Evolutionary conservation across 2,329 filamentous ascomycete genomes (phyloP).

Genomic region (Lasiodiplodia hormozganensis): DNA sequence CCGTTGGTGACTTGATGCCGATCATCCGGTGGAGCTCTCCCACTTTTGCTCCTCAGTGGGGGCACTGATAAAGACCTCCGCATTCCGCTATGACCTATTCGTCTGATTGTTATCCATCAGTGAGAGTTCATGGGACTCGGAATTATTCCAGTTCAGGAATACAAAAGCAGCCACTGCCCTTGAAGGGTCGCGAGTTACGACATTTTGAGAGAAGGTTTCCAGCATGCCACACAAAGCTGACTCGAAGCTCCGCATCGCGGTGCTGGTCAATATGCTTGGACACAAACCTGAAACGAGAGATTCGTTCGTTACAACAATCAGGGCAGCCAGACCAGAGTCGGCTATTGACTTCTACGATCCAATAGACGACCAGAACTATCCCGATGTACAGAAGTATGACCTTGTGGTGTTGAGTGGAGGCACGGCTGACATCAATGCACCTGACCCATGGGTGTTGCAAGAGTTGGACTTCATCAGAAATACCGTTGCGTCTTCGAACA

Average conservation of each 20-base stretch:
- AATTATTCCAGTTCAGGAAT: background rate
- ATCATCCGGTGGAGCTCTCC: slow-evolving; percentile 7
- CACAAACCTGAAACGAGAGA: background rate
- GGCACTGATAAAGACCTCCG: slow-evolving; percentile 22
- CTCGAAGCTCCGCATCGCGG: slow-evolving; percentile 19
- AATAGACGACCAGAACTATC: slow-evolving; percentile 19
- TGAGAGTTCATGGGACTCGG: background rate
- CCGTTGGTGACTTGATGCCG: background rate
- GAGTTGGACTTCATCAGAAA: slow-evolving; percentile 17
- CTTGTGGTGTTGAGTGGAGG: slow-evolving; percentile 24
- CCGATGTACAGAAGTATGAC: slow-evolving; percentile 13
- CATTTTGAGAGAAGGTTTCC: background rate
- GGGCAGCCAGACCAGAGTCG: background rate
- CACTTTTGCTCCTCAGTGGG: slow-evolving; percentile 16
- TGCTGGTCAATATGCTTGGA: slow-evolving; percentile 12
- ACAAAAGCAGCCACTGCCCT: background rate
- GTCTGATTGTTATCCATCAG: background rate
- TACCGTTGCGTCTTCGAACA: slow-evolving; percentile 2
- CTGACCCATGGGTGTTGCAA: slow-evolving; percentile 26
- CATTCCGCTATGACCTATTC: slow-evolving; percentile 11
- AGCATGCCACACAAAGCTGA: slow-evolving; percentile 17
- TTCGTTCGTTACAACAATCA: slow-evolving; percentile 14
- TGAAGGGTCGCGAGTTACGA: background rate
- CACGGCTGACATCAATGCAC: slow-evolving; percentile 27
- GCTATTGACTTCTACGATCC: slow-evolving; percentile 28